Percentiles rank a stretch among this genome's conserved stretches.
Conservation (phyloP, 306 rosid species). For the Pyrus bretschneideri region DNA sequence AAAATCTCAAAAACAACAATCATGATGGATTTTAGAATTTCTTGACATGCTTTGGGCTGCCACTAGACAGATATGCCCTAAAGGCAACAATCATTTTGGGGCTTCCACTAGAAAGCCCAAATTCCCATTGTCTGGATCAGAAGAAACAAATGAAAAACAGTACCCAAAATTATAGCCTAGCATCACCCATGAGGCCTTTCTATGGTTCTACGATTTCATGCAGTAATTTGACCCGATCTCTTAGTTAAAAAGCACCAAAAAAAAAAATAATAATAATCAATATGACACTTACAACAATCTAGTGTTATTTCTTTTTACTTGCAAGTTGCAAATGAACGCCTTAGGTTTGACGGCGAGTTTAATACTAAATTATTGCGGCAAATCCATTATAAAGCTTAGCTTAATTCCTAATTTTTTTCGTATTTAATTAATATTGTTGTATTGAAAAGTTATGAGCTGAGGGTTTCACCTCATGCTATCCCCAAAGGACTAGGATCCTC, state of each 20-base stretch:
- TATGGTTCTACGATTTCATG: neutral
- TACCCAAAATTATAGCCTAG: neutral
- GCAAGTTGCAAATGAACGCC: too few species aligned
- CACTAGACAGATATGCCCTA: neutral
- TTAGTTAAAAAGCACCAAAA: too few species aligned
- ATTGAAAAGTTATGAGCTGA: too few species aligned
- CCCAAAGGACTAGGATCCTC: too few species aligned
- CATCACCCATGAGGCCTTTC: neutral
- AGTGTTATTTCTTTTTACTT: too few species aligned
- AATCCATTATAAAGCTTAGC: accelerated
- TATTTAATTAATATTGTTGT: too few species aligned
- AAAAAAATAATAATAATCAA: too few species aligned
- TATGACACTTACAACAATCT: neutral
- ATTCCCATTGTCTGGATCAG: neutral
- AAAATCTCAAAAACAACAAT: too few species aligned
- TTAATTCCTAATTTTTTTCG: accelerated
- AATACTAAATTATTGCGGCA: neutral
- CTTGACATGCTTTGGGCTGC: neutral
- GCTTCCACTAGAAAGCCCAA: neutral
- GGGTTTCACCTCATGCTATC: too few species aligned
- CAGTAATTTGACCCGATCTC: neutral
- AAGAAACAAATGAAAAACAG: neutral
- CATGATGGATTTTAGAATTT: too few species aligned
- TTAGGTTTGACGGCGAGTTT: neutral
- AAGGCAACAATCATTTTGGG: neutral